Base-by-base conservation (phyloP, 331 rosid species). In the Rosa hybrid region DNA sequence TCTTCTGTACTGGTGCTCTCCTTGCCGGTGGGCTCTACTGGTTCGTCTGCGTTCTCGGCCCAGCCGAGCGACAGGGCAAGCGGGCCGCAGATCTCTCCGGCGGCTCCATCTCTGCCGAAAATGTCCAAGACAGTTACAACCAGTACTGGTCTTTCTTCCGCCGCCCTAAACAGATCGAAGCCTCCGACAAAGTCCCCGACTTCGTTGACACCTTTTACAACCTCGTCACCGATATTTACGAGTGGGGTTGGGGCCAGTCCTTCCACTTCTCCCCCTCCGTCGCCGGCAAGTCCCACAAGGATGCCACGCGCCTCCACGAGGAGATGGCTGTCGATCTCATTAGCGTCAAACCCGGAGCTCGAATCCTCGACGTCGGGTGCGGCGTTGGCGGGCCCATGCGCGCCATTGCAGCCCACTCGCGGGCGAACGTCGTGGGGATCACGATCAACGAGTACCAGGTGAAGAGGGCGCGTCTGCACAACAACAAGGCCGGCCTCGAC, bases 161-260 rank as follows among this genome's bases (percentile, higher is more conserved):
- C 76, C 93, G 96, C 51, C 99, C 99, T 0, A 92, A 96, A 83
- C 90, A 90, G 94, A 96, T 93, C 89, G 98, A 96, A 81, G 88
- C 84, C 44, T 81, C 91, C 0, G 99, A 93, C 1, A 89, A 91
- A 44, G 99, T 96, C 27, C 99, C 98, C 0, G 99, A 96, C 69
- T 96, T 91, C n/a, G 99, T 96, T 0, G 98, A 96, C 79, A 96
- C 99, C 4, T 96, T 95, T 48, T 96, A 96, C 90, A 96, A 96
- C 73, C 72, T 96, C 11, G 99, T 96, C 1, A 96, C 99, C 0
- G 99, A 96, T 38, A 96, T 96, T 2, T 96, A 96, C 83, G 99
- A 96, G 87, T 96, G 99, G 99, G 99, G 99, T 0, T 96, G 99
- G 99, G 99, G 99, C 2, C 99, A 96, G 85, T 96, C 99, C 81